Conservation (phyloP, 495 filamentous ascomycete species). For the Xylaria venustula region DNA sequence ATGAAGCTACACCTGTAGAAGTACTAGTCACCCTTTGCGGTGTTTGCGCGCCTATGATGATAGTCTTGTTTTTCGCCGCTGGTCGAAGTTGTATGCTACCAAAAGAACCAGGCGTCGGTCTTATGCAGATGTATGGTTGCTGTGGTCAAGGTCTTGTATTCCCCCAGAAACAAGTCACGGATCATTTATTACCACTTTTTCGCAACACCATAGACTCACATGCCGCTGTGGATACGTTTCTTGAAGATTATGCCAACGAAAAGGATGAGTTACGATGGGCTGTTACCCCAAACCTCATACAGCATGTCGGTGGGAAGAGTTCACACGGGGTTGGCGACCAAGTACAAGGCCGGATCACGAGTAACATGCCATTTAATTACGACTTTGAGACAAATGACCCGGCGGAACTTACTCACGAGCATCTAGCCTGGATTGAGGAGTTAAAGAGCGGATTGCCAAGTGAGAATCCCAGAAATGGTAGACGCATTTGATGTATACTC, state of each 20-base stretch:
- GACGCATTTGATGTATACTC: no score
- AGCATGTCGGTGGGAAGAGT: slow-evolving; percentile 43
- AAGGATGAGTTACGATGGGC: slow-evolving; percentile 45
- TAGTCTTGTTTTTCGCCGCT: slow-evolving; percentile 37
- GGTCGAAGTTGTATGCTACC: slow-evolving; percentile 31
- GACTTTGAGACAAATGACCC: background rate
- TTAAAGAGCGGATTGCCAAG: no score
- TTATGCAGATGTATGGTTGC: slow-evolving; percentile 54
- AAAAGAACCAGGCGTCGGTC: slow-evolving; percentile 17
- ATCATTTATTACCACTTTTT: slow-evolving; percentile 44
- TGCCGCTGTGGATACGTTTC: slow-evolving; percentile 43
- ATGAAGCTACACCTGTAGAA: slow-evolving; percentile 5
- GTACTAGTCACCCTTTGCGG: slow-evolving; percentile 14
- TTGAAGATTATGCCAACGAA: slow-evolving; percentile 45
- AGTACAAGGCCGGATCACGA: background rate
- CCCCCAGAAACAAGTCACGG: slow-evolving; percentile 34
- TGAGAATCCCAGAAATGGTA: no score
- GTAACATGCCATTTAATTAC: background rate
- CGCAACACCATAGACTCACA: slow-evolving; percentile 28
- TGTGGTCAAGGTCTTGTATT: slow-evolving; percentile 38
- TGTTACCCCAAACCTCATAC: slow-evolving; percentile 49
- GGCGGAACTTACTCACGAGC: background rate
- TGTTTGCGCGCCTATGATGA: slow-evolving; percentile 26
- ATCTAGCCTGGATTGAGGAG: background rate
- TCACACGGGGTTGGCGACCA: background rate